Evolutionary conservation across 306 rosid genomes (phyloP).

Genomic region (Parietaria judaica): DNA sequence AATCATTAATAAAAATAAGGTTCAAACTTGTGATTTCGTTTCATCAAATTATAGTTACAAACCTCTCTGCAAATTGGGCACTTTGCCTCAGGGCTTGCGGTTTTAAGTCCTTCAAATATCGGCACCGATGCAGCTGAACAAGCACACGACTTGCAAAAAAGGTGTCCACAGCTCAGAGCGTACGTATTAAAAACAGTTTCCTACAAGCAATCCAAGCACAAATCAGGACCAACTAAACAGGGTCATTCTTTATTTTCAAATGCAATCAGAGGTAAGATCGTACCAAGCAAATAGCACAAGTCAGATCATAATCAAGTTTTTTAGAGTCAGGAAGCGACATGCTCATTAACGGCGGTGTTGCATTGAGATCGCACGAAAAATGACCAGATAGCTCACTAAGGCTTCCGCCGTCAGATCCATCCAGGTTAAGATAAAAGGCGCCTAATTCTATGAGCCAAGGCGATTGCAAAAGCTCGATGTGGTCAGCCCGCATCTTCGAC

Average conservation of each 20-base stretch:
- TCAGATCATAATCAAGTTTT: constrained; percentile 61
- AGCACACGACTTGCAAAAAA: constrained; percentile 87
- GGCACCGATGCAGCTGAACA: constrained; percentile 81
- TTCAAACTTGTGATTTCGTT: too few species aligned
- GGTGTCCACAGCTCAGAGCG: constrained; percentile 85
- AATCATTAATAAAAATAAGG: too few species aligned
- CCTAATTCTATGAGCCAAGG: constrained; percentile 95
- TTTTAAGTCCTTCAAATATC: constrained; percentile 69
- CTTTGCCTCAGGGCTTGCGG: constrained; percentile 50
- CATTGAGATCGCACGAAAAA: constrained; percentile 45
- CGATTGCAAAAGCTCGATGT: constrained; percentile 73
- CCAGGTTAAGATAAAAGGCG: constrained; percentile 68
- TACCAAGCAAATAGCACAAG: constrained; percentile 91
- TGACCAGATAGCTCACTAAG: constrained; percentile 42
- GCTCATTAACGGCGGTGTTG: constrained; percentile 37
- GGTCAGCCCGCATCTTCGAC: constrained; percentile 64
- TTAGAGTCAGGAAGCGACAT: constrained; percentile 64
- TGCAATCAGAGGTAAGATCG: constrained; percentile 22
- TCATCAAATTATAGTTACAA: constrained; percentile 8
- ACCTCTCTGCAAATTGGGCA: constrained; percentile 98
- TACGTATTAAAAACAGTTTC: constrained; percentile 70
- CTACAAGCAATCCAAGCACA: constrained; percentile 31
- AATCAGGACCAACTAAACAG: constrained; percentile 13
- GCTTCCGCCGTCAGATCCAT: constrained; percentile 32
- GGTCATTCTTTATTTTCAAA: not conserved